Conservation (phyloP, 768 basidiomycete species). For the Leccinum aurantiacum region DNA sequence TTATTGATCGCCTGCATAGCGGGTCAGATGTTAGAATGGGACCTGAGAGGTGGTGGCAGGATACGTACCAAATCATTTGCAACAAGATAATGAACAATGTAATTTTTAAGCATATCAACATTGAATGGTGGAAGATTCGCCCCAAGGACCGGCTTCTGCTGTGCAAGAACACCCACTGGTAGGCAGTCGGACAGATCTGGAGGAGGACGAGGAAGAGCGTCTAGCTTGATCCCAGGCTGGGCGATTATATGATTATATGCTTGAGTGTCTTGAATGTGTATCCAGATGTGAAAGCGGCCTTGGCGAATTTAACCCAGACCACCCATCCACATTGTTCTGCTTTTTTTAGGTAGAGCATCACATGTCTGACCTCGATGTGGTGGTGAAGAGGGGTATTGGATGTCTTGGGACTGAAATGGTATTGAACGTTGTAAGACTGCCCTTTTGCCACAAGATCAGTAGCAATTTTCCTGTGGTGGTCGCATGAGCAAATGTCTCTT, state of each 20-base stretch:
- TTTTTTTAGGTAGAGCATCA: background rate
- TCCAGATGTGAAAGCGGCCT: background rate
- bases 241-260: background rate
- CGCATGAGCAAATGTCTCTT: background rate
- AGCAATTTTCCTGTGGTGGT: background rate
- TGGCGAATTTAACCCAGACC: background rate
- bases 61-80: background rate
- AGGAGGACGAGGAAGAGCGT: background rate
- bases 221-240: background rate
- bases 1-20: background rate
- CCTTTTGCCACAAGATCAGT: background rate
- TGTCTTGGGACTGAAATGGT: background rate
- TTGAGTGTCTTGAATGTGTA: background rate
- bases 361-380: background rate
- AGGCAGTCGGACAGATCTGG: background rate
- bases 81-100: background rate
- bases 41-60: too few species aligned
- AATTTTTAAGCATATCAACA: background rate
- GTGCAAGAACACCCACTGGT: background rate
- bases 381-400: background rate
- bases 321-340: background rate
- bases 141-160: background rate
- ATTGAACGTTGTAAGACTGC: background rate
- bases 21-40: too few species aligned
- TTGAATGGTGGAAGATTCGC: background rate